phyloP scores from a whole-genome alignment of 495 filamentous ascomycete species.

The Daldinia decipiens region DNA sequence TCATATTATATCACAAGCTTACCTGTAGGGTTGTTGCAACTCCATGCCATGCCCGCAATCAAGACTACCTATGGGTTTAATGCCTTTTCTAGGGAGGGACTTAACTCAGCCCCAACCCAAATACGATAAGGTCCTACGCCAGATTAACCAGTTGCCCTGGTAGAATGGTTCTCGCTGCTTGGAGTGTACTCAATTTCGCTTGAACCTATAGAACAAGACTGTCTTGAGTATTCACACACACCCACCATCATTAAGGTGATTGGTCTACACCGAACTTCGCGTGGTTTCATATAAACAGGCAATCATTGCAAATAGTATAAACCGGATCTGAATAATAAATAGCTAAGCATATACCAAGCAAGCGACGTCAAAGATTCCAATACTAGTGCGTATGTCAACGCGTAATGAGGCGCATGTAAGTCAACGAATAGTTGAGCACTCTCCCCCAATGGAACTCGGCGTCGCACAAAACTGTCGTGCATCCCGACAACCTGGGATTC shows the following conservation, averaged over 20 bases:
- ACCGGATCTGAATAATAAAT: background rate
- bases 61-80: background rate
- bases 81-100: background rate
- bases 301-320: background rate
- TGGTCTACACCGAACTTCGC: background rate
- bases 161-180: background rate
- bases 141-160: background rate
- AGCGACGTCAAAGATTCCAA: background rate
- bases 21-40: background rate
- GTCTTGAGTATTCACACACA: background rate
- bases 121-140: background rate
- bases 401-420: background rate
- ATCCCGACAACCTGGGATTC: background rate
- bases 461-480: slow-evolving; percentile 1
- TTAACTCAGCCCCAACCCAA: background rate
- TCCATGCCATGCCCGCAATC: background rate
- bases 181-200: background rate
- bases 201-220: background rate
- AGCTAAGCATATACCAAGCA: background rate
- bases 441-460: background rate
- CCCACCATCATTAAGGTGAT: background rate
- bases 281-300: background rate
- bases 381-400: background rate
- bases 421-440: background rate
- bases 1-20: background rate